These are phyloP conservation scores for Dendrothele bispora DNA, from an alignment of 768 basidiomycete genomes.

Conservation along the genomic window DNA sequence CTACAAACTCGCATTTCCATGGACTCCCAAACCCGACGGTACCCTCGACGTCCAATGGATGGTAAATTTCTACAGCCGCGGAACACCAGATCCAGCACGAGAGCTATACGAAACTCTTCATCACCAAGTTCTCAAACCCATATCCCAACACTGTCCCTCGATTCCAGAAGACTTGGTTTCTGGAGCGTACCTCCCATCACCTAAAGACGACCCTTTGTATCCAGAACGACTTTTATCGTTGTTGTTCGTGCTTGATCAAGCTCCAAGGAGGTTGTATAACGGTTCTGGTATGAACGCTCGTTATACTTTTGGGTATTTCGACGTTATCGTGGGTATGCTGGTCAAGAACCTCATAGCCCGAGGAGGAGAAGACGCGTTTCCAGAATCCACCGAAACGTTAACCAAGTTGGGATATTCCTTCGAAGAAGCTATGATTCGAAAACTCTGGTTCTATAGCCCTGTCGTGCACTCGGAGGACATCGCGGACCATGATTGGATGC, in stretches of 20 bases:
- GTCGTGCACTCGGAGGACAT: constrained; percentile 6
- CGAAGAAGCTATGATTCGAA: constrained; percentile 11
- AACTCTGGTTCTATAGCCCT: constrained; percentile 9
- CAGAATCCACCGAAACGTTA: constrained; percentile 6
- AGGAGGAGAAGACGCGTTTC: constrained; percentile 4
- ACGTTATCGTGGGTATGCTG: constrained; percentile 1
- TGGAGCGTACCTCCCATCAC: constrained; percentile 1
- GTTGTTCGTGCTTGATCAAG: constrained; percentile 10
- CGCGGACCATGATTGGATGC: background rate
- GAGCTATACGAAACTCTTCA: constrained; percentile 10
- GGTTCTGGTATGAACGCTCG: constrained; percentile 2
- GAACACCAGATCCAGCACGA: constrained; percentile 7
- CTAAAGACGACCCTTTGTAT: constrained; percentile 6
- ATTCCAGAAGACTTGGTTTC: background rate
- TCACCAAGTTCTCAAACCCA: constrained; percentile 7
- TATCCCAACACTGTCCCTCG: constrained; percentile 5
- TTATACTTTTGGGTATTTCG: constrained; percentile 7
- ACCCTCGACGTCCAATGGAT: constrained; percentile 3
- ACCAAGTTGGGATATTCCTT: constrained; percentile 7
- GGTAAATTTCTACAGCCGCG: background rate
- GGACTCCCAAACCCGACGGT: constrained; percentile 7
- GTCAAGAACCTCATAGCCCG: constrained; percentile 3
- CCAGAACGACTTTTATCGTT: constrained; percentile 5
- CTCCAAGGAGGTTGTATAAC: constrained; percentile 5
- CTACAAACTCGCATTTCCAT: constrained; percentile 7